A percentile compares a stretch with the other conserved stretches of the same genome.
Evolutionary conservation across 1,139 yeast species (phyloP).

Genomic region (Blastobotrys apis): DNA sequence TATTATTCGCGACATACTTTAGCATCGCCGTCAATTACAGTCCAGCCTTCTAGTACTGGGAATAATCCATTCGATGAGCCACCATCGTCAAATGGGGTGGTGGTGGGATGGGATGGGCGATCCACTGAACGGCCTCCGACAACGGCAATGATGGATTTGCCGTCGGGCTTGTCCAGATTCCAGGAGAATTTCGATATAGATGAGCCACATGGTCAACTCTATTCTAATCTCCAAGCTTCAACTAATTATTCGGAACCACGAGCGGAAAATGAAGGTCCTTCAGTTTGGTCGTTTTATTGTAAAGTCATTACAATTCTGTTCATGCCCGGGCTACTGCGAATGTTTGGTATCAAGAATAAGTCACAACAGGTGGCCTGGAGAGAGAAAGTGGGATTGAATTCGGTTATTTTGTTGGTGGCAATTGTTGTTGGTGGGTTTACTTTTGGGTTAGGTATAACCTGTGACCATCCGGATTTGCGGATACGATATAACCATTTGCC

Average conservation of each 20-base stretch:
- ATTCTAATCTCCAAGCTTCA: not conserved
- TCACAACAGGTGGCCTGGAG: conserved; percentile 89
- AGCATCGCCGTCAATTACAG: conserved; percentile 49
- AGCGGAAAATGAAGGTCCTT: conserved; percentile 25
- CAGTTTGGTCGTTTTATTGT: conserved; percentile 72
- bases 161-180: not conserved
- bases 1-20: conserved; percentile 64
- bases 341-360: conserved; percentile 64
- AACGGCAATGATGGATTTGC: too few species aligned
- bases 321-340: conserved; percentile 68
- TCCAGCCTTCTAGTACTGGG: conserved; percentile 65
- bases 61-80: conserved; percentile 46
- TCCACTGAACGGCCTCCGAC: too few species aligned
- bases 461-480: conserved; percentile 38
- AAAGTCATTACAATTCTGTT: conserved; percentile 75
- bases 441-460: conserved; percentile 79
- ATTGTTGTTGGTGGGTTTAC: conserved; percentile 72
- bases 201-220: not conserved
- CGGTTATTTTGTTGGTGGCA: conserved; percentile 65
- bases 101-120: too few species aligned
- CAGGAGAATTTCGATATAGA: not conserved
- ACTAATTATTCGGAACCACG: too few species aligned
- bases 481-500: conserved; percentile 53
- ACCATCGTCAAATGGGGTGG: not conserved
- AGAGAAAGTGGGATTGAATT: conserved; percentile 75